These are phyloP conservation scores for Chernovozyma sophiae-reginae DNA, from an alignment of 1,139 yeast species.

Conservation along the genomic window DNA sequence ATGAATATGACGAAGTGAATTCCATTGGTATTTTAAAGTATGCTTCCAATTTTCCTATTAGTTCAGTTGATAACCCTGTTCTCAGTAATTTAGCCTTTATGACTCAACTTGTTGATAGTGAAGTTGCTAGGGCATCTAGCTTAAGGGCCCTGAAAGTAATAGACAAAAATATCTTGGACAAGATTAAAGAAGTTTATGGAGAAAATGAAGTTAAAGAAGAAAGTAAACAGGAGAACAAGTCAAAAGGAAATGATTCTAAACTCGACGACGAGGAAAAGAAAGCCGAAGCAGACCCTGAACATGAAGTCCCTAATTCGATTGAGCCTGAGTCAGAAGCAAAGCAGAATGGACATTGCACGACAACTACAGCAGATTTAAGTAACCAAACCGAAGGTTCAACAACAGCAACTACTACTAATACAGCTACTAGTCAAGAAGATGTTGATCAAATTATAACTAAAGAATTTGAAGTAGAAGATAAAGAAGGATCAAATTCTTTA, in stretches of 20 bases:
- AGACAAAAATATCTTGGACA: slow-evolving; percentile 44
- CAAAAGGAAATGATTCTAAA: slow-evolving; percentile 2
- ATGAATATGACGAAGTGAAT: slow-evolving; percentile 47
- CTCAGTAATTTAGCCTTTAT: slow-evolving; percentile 85
- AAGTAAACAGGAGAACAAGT: neutral
- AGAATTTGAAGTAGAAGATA: slow-evolving; percentile 3
- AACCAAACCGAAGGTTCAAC: neutral
- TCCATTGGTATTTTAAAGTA: slow-evolving; percentile 72
- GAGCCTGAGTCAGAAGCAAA: slow-evolving; percentile 2
- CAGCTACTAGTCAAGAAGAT: slow-evolving; percentile 1
- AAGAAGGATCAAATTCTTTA: slow-evolving; percentile 6
- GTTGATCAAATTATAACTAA: slow-evolving; percentile 1
- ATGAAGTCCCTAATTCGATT: neutral
- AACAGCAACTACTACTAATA: neutral
- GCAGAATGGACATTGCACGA: slow-evolving; percentile 5
- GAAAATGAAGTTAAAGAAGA: slow-evolving; percentile 8
- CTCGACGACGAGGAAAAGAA: slow-evolving; percentile 1
- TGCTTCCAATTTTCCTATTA: slow-evolving; percentile 79
- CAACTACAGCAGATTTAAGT: too few species aligned
- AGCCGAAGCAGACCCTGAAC: neutral
- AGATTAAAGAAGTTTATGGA: slow-evolving; percentile 18
- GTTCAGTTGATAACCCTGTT: slow-evolving; percentile 87
- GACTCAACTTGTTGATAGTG: slow-evolving; percentile 83
- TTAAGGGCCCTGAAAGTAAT: slow-evolving; percentile 55
- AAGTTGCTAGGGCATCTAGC: slow-evolving; percentile 80